phyloP scores from a whole-genome alignment of 495 filamentous ascomycete genomes.

The Talaromyces adpressus region DNA sequence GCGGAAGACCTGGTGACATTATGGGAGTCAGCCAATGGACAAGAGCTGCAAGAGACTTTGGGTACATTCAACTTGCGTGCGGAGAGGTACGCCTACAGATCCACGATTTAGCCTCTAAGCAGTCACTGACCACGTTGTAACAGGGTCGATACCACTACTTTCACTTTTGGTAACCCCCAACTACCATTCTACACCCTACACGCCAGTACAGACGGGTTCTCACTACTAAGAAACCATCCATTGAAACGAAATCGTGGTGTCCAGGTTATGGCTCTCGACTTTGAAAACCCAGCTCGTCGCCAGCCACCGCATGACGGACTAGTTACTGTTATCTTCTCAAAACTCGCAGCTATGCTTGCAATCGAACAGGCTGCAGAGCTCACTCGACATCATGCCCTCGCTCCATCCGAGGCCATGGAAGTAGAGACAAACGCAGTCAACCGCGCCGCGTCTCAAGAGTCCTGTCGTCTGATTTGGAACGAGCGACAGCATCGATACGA shows the following conservation, averaged over 20 bases:
- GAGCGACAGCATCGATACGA: constrained; percentile 55
- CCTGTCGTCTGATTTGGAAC: constrained; percentile 66
- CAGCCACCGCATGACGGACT: constrained; percentile 60
- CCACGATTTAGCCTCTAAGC: background rate
- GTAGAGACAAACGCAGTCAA: constrained; percentile 52
- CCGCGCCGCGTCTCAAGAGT: constrained; percentile 62
- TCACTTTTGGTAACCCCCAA: constrained; percentile 30
- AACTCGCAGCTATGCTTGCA: constrained; percentile 61
- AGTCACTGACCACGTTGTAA: constrained; percentile 12
- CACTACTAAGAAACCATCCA: constrained; percentile 33
- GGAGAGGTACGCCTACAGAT: constrained; percentile 27
- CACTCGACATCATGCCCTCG: constrained; percentile 32
- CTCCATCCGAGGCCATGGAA: constrained; percentile 33
- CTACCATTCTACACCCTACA: constrained; percentile 41
- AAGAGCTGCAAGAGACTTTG: constrained; percentile 29
- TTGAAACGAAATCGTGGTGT: constrained; percentile 27
- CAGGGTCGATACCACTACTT: constrained; percentile 29
- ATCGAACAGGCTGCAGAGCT: constrained; percentile 52
- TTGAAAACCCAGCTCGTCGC: constrained; percentile 51
- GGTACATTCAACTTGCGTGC: constrained; percentile 38
- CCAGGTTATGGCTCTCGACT: constrained; percentile 49
- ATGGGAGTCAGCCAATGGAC: constrained; percentile 51
- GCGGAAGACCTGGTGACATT: constrained; percentile 37
- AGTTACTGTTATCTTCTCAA: constrained; percentile 66
- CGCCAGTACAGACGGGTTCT: constrained; percentile 32